Percentiles rank a stretch among this genome's conserved stretches.
Conservation (phyloP, 345 rosid species). For the Camelina neglecta region DNA sequence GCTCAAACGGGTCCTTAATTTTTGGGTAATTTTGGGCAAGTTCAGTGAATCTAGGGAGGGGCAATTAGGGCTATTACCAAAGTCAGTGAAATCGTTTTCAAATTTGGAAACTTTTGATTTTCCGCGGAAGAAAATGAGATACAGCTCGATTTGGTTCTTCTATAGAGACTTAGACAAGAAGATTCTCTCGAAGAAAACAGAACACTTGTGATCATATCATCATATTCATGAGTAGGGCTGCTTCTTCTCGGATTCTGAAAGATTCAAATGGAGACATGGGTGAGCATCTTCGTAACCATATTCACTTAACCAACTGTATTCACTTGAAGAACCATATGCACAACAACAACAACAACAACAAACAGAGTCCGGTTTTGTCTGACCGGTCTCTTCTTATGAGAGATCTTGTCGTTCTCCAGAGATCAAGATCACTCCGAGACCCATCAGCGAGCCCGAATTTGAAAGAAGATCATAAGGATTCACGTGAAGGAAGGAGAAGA, state of each 20-base stretch:
- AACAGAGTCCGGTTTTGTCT: constrained; percentile 79
- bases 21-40: constrained; percentile 8
- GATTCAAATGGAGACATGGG: constrained; percentile 87
- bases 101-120: constrained; percentile 34
- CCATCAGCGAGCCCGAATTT: constrained; percentile 92
- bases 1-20: constrained; percentile 13
- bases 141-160: constrained; percentile 47
- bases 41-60: constrained; percentile 30
- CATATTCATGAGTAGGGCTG: constrained; percentile 64
- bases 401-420: constrained; percentile 88
- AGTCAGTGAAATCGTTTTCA: not conserved
- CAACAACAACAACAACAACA: constrained; percentile 49
- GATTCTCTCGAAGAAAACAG: constrained; percentile 39
- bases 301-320: constrained; percentile 94
- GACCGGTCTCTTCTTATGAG: constrained; percentile 87
- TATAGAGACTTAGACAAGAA: constrained; percentile 36
- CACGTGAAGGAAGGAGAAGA: constrained; percentile 55
- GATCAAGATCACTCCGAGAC: constrained; percentile 87
- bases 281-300: constrained; percentile 95
- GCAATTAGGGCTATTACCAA: constrained; percentile 25
- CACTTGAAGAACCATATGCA: constrained; percentile 99
- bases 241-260: constrained; percentile 74
- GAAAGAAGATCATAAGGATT: constrained; percentile 53
- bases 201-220: constrained; percentile 50
- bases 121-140: constrained; percentile 49